Evolutionary conservation across 179 eudicot genomes (phyloP).

Genomic region (Sideroxylon spinosum): DNA sequence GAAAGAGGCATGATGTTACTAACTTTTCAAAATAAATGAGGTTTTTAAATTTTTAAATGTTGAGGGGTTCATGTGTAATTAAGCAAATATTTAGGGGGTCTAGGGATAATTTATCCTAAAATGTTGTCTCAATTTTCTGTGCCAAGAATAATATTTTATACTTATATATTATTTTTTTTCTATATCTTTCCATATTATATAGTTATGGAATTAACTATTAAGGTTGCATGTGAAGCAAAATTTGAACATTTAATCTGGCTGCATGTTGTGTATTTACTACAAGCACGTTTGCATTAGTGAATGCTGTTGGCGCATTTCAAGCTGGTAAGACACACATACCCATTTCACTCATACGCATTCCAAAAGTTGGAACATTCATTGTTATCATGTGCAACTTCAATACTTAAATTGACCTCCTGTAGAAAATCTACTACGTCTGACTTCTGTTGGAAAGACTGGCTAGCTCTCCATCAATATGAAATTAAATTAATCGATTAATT

Average conservation of each 20-base stretch:
- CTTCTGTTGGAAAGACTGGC: background rate
- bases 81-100: no score
- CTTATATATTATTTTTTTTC: no score
- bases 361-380: constrained; percentile 8
- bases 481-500: no score
- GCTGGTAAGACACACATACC: constrained; percentile 30
- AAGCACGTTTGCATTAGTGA: constrained; percentile 32
- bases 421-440: background rate
- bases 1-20: no score
- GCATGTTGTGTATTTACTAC: constrained; percentile 25
- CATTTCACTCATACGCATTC: background rate
- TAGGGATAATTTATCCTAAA: no score
- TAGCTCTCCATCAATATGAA: no score
- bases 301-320: constrained; percentile 32
- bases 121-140: constrained; percentile 7
- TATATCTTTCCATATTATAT: no score
- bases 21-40: no score
- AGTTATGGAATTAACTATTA: background rate
- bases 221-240: constrained; percentile 23
- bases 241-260: constrained; percentile 17
- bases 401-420: background rate
- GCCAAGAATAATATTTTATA: constrained; percentile 11
- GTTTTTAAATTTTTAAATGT: no score
- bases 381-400: constrained; percentile 8
- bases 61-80: no score